These are phyloP conservation scores for Tulasnella sp. DNA, from an alignment of 768 basidiomycete species.

Conservation along the genomic window DNA sequence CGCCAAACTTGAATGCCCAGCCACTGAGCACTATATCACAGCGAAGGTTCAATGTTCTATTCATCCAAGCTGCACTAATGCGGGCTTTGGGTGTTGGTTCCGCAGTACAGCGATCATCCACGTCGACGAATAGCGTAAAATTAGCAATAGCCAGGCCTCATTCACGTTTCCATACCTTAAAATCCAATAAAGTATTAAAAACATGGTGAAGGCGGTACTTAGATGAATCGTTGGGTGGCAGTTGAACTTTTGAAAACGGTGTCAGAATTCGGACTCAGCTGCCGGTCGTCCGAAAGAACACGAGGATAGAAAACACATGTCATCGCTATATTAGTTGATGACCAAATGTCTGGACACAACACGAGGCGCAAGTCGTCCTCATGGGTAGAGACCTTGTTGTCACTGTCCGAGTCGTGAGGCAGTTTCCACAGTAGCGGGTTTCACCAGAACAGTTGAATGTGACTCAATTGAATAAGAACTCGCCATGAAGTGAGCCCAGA, in stretches of 20 bases:
- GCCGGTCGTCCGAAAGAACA: slow-evolving; percentile 1
- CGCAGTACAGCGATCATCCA: neutral
- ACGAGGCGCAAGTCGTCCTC: slow-evolving; percentile 5
- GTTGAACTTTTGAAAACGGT: neutral
- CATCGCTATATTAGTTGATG: neutral
- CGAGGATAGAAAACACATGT: slow-evolving; percentile 16
- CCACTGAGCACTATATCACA: neutral
- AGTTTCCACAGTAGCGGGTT: slow-evolving; percentile 7
- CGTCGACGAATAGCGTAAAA: neutral
- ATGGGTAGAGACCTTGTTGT: slow-evolving; percentile 1
- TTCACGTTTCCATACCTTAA: neutral
- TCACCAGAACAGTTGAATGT: neutral
- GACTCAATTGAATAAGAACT: neutral
- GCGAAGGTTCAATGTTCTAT: neutral
- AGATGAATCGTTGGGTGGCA: neutral
- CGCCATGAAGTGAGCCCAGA: neutral
- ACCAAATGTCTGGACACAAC: neutral
- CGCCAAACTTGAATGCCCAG: neutral
- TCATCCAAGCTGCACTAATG: neutral
- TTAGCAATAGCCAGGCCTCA: neutral
- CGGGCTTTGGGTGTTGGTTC: neutral
- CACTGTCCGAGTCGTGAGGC: neutral
- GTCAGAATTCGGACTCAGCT: neutral
- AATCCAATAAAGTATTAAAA: neutral
- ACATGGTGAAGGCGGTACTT: neutral